Evolutionary conservation across 2,329 filamentous ascomycete species (phyloP), one percentile per base, ranked within the genome.

Genomic region (Scytalidium sp.): DNA sequence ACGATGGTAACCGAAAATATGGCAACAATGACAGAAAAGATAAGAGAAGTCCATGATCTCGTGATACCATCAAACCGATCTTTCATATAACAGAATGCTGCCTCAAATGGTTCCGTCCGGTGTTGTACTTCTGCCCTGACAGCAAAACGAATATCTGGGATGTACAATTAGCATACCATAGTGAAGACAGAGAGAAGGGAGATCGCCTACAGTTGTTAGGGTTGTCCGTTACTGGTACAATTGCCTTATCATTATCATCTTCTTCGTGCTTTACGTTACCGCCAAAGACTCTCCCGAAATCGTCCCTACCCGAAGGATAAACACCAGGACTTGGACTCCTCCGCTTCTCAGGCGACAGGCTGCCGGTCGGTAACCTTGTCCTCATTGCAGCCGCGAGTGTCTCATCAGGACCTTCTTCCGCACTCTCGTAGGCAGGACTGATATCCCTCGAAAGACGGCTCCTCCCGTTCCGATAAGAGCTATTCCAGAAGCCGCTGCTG

Each of bases 101-200:
- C 79, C 63, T 95, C 89, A 59, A 96, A 87, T 13, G 89, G 90
- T 63, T 93, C 90, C 43, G 86, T 89, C 49, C 88, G 83, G 64
- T 96, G 91, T 63, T 93, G 88, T 23, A 95, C 88, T 73, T 96
- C 91, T 53, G 91, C 88, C 60, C 88, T 84, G 54, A 96, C 79
- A 46, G 89, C 88, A 69, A 97, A 92, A 56, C 91, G 88, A 61
- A 96, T 89, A 70, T 93, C 90, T 94, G 67, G 20, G 42, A 45
- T 40, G 43, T 20, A 15, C n/a, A 43, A 47, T 63, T 41, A 64
- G 58, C 51, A 50, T 41, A 17, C 52, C 3, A 4, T 19, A 40
- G 22, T 48, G 21, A 27, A 21, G 36, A 49, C 41, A 50, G 42
- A 41, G 46, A 19, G 29, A 27, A 19, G 46, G 41, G 41, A 50